phyloP scores from a whole-genome alignment of 2,329 filamentous ascomycete species.

The Diatrype stigma region DNA sequence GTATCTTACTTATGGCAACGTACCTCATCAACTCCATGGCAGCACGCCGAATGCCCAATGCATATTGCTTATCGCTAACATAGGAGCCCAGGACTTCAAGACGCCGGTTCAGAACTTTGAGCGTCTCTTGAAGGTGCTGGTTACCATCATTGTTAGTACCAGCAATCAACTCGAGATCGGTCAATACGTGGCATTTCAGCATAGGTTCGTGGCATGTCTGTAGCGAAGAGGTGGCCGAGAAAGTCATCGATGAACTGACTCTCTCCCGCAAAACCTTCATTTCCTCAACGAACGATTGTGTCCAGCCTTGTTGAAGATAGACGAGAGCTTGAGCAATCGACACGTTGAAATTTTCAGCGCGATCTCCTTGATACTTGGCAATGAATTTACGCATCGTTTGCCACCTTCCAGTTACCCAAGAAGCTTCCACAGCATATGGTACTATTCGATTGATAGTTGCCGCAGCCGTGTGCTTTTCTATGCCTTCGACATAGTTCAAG shows the following conservation, averaged over 20 bases:
- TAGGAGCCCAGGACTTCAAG: slow-evolving; percentile 87
- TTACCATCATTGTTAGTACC: slow-evolving; percentile 39
- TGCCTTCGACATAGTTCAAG: slow-evolving; percentile 79
- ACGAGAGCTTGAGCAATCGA: slow-evolving; percentile 67
- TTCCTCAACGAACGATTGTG: slow-evolving; percentile 47
- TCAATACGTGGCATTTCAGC: slow-evolving; percentile 79
- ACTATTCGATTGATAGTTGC: slow-evolving; percentile 60
- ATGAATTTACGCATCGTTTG: slow-evolving; percentile 67
- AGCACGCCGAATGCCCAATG: slow-evolving; percentile 80
- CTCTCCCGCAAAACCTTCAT: slow-evolving; percentile 64
- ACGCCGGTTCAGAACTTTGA: slow-evolving; percentile 65
- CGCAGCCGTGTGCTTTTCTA: slow-evolving; percentile 48
- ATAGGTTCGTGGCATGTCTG: slow-evolving; percentile 81
- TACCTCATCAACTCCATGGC: slow-evolving; percentile 76
- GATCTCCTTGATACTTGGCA: slow-evolving; percentile 46
- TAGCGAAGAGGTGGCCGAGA: slow-evolving; percentile 73
- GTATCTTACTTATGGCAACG: slow-evolving; percentile 24
- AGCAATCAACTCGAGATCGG: slow-evolving; percentile 78
- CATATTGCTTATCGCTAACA: slow-evolving; percentile 87
- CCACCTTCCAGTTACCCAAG: slow-evolving; percentile 87
- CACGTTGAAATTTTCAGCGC: slow-evolving; percentile 71
- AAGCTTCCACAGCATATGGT: slow-evolving; percentile 83
- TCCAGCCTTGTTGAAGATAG: slow-evolving; percentile 51
- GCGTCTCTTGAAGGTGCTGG: slow-evolving; percentile 34
- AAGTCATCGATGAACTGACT: slow-evolving; percentile 70